Evolutionary conservation across 345 rosid genomes (phyloP), one percentile per base, ranked within the genome.

Genomic region (Sisymbrium altissimum): DNA sequence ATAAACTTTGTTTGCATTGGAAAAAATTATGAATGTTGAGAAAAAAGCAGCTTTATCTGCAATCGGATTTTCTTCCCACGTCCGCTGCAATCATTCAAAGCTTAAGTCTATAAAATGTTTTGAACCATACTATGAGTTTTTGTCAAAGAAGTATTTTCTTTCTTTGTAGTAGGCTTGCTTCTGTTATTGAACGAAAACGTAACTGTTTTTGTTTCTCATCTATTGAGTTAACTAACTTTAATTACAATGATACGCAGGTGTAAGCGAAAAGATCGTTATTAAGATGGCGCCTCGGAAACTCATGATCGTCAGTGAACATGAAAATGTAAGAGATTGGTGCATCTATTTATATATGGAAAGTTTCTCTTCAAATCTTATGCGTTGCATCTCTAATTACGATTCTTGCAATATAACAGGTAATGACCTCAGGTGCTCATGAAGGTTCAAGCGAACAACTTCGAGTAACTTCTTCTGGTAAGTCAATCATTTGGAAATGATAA

Each of bases 251-350:
- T 63, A 13, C 36, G 50, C 45, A 70, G 80, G 60, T 63, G 25
- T 48, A 45, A 70, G 59, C 15, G 53, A 55, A 63, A 46, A 64
- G 29, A 54, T 29, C 0, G 27, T 29, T 17, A 44, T 18, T 3
- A 64, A 46, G 44, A 41, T 25, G 66, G 58, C 21, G n/a, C 17
- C 59, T 18, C 52, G 80, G 53, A 76, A 70, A 19, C 71, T 76
- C 29, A 44, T 76, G 75, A 70, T 76, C 65, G 54, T 69, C 66
- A 64, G 30, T 55, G 71, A 70, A 55, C 60, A 70, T 63, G 75
- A 4, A 55, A 70, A 64, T 46, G 72, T 74, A 74, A 66, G 72
- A 63, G 43, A 61, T 41, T 52, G 1, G n/a, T 54, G 3, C 12
- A n/a, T 30, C 15, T 19, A 10, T 39, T 17, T 41, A 11, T 65